Base-by-base conservation (phyloP, 192 early-diverging fungal genomes). In the Glomus cerebriforme region DNA sequence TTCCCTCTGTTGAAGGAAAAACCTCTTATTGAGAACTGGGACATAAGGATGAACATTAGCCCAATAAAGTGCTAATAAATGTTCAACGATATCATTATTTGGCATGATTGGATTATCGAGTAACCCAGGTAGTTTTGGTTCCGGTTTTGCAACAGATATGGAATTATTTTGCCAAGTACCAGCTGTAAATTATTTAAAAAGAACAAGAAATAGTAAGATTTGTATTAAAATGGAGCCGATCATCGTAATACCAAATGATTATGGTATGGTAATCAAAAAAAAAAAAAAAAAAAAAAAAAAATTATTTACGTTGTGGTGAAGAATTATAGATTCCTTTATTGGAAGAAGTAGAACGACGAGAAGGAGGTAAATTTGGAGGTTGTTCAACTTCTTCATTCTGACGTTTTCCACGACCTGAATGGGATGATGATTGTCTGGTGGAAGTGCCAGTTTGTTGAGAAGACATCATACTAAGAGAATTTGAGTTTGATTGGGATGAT, bases 41-140 rank as follows among this genome's bases (percentile, higher is more conserved):
- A 78, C 65, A 69, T 78, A 59, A 59, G 49, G 66, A 69, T 78
- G 77, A 37, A 78, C 77, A 35, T 78, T 32, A 2, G 3, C n/a
- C 77, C 63, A 78, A 60, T 69, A 78, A 49, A 49, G 39, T 59
- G 34, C 47, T 24, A 78, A 69, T n/a, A 78, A 60, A 67, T 67
- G 37, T n/a, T 68, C 54, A 34, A 49, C 15, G 2, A 59, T 39
- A 15, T 59, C 73, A 17, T 75, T 35, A 34, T 27, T 49, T 64
- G 60, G 60, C 26, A 60, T 43, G n/a, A 64, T 22, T 35, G 59
- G 35, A 64, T 45, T 31, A 2, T 43, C 35, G 35, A 64, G 24
- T n/a, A 19, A 45, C n/a, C n/a, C n/a, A 26, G 77, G 66, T 1
- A 68, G n/a, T 37, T 68, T 78, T 59, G 77, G 32, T 27, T 78